These are phyloP conservation scores for Leccinum colubrinum DNA, from an alignment of 1,284 basidiomycete genomes.

Conservation along the genomic window DNA sequence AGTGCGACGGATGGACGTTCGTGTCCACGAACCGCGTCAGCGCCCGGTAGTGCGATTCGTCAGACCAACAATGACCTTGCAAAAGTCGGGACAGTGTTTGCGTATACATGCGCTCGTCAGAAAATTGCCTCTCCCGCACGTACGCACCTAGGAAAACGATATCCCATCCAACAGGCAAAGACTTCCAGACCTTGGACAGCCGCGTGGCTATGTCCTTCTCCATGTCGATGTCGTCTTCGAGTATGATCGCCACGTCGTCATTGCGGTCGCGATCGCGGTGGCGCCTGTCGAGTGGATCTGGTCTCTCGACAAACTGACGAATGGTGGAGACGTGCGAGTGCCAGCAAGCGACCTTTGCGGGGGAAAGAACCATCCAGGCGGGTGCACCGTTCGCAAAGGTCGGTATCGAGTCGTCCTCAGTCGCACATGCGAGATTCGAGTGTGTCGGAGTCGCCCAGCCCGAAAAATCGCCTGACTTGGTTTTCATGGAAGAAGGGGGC, in stretches of 20 bases:
- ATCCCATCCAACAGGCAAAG: slow-evolving; percentile 68
- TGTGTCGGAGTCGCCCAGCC: background rate
- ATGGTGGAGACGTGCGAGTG: slow-evolving; percentile 66
- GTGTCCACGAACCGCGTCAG: slow-evolving; percentile 7
- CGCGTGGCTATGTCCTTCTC: slow-evolving; percentile 60
- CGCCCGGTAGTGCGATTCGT: slow-evolving; percentile 44
- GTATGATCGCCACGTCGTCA: slow-evolving; percentile 46
- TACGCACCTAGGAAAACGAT: slow-evolving; percentile 67
- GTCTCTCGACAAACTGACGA: slow-evolving; percentile 38
- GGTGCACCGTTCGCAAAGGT: slow-evolving; percentile 40
- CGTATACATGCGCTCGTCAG: background rate
- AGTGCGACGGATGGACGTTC: slow-evolving; percentile 51
- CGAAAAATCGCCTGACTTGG: background rate
- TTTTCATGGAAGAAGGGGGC: background rate
- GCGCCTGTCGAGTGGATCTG: background rate
- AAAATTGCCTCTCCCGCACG: background rate
- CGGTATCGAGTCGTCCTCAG: slow-evolving; percentile 41
- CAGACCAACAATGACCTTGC: slow-evolving; percentile 73
- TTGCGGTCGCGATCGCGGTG: slow-evolving; percentile 11
- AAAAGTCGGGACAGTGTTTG: background rate
- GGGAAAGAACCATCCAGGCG: slow-evolving; percentile 50
- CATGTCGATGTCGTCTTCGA: slow-evolving; percentile 83
- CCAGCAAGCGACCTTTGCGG: slow-evolving; percentile 70
- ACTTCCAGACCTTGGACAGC: slow-evolving; percentile 51
- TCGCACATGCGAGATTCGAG: slow-evolving; percentile 46